phyloP scores from a whole-genome alignment of 768 basidiomycete species.

The Pleurotus salmoneostramineus region DNA sequence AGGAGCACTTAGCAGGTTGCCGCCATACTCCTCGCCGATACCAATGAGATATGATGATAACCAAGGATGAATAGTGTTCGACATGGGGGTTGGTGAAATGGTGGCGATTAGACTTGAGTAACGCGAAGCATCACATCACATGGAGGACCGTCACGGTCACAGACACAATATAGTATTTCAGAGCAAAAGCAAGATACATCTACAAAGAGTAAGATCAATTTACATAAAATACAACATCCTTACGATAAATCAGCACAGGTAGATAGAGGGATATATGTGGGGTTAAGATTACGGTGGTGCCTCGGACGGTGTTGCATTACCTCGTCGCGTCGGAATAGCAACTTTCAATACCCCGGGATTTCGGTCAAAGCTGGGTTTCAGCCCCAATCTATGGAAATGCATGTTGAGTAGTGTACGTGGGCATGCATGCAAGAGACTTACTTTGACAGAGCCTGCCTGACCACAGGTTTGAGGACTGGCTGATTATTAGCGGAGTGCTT shows the following conservation, averaged over 20 bases:
- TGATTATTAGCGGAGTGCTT: conserved; percentile 67
- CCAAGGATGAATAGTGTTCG: conserved; percentile 48
- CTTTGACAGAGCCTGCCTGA: conserved; percentile 74
- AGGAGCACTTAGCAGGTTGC: conserved; percentile 32
- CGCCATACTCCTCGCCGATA: conserved; percentile 50
- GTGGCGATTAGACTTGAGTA: not conserved
- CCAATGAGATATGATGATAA: conserved; percentile 47
- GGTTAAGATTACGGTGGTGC: not conserved
- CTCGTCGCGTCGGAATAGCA: not conserved
- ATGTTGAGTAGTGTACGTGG: not conserved
- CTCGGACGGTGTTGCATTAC: not conserved
- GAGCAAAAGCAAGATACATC: not conserved
- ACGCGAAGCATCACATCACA: not conserved
- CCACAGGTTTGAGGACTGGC: conserved; percentile 79
- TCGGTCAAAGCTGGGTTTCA: conserved; percentile 3
- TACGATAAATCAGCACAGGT: not conserved
- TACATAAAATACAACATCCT: too few relatives aligned
- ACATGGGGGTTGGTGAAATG: conserved; percentile 18
- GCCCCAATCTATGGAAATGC: not conserved
- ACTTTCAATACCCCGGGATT: conserved; percentile 6
- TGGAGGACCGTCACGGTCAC: not conserved
- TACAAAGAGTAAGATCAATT: too few relatives aligned
- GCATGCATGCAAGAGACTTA: conserved; percentile 16
- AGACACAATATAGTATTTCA: not conserved
- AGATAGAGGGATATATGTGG: not conserved